Percentiles rank a stretch among this genome's conserved stretches.
phyloP scores from a whole-genome alignment of 2,329 filamentous ascomycete species.

The Pyricularia grisea region DNA sequence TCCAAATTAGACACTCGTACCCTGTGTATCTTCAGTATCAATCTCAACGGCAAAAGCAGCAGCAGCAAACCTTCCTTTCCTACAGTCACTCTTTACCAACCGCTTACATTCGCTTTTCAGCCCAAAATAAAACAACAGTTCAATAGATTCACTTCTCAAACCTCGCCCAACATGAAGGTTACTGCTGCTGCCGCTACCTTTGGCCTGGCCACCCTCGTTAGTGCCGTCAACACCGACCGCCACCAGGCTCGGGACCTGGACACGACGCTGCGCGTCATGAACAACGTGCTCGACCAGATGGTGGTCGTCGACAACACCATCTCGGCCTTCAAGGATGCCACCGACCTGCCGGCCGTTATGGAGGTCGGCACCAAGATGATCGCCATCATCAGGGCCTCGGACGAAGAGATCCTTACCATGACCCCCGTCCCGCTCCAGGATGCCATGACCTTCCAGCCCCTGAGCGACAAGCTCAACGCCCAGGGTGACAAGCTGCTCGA shows the following conservation, averaged over 20 bases:
- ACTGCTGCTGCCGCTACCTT: not conserved
- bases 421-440: slow-evolving; percentile 1
- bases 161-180: not conserved
- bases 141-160: no score
- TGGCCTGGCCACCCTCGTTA: not conserved
- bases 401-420: not conserved
- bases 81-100: not conserved
- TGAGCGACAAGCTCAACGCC: slow-evolving; percentile 2
- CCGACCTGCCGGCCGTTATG: not conserved
- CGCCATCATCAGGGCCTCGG: not conserved
- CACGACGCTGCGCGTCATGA: slow-evolving; percentile 3
- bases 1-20: not conserved
- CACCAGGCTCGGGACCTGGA: slow-evolving; percentile 1
- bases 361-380: not conserved
- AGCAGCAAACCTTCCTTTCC: not conserved
- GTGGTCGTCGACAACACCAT: not conserved
- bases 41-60: not conserved
- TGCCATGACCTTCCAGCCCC: not conserved
- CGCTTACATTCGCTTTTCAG: not conserved
- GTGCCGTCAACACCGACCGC: not conserved
- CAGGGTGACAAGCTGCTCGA: slow-evolving; percentile 2
- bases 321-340: not conserved
- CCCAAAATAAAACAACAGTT: no score
- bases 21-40: not conserved
- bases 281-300: slow-evolving; percentile 2